Evolutionary conservation across 257 asterid species (phyloP).

Genomic region (Petunia secreta): DNA sequence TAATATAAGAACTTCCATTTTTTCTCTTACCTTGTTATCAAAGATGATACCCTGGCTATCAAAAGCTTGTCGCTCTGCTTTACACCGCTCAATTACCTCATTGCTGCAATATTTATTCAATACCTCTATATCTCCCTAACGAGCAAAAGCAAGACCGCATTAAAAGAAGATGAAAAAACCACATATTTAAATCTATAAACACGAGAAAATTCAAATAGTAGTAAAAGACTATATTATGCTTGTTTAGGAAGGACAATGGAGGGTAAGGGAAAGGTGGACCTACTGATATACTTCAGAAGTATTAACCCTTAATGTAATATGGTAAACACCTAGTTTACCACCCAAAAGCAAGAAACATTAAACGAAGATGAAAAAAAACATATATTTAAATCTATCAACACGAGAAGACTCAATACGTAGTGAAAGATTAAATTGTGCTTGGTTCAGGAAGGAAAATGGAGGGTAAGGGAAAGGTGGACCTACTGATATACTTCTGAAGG

Average conservation of each 20-base stretch:
- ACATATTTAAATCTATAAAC: constrained; percentile 10
- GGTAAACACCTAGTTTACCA: not conserved
- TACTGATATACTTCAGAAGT: not conserved
- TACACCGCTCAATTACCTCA: constrained; percentile 78
- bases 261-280: not conserved
- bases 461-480: not conserved
- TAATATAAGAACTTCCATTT: not conserved
- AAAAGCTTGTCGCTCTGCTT: constrained; percentile 74
- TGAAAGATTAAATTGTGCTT: not conserved
- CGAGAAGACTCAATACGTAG: not conserved
- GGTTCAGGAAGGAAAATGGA: not conserved
- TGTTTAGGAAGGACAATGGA: not conserved
- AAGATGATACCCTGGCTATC: constrained; percentile 70
- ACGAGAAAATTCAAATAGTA: not conserved
- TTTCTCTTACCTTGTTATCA: constrained; percentile 73
- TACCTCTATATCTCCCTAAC: constrained; percentile 68
- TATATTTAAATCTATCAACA: constrained; percentile 15
- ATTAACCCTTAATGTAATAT: not conserved
- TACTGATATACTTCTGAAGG: not conserved
- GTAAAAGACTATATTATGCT: not conserved
- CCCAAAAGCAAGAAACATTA: too few relatives aligned
- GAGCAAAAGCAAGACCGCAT: not conserved
- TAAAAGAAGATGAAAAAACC: not conserved
- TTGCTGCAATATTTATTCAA: constrained; percentile 73
- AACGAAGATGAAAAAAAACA: constrained; percentile 19